Evolutionary conservation across 129 eudicot genomes (phyloP), one percentile per base, ranked within the genome.

Genomic region (Pseudognaphalium luteoalbum): DNA sequence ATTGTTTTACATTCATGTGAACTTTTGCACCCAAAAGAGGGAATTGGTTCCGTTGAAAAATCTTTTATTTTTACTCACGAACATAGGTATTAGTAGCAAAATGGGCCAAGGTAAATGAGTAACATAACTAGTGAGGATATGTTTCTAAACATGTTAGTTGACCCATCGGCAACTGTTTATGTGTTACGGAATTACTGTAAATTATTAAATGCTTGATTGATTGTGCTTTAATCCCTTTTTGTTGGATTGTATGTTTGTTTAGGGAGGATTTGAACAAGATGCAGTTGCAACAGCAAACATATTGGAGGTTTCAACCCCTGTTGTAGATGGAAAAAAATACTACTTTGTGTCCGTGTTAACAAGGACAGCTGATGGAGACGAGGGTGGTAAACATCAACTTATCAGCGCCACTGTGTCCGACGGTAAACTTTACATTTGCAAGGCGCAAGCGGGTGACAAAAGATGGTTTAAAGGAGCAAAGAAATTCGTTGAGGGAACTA

Each of bases 331-430:
- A 29, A 87, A 84, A 39, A 82, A 74, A 65, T 94, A 94, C 85
- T 94, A 91, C 88, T 81, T 19, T 68, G 37, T 91, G 80, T 81
- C 97, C 0, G 96, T 94, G 66, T 69, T 94, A 81, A 94, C 97
- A 59, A 87, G 97, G 77, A 94, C 99, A 2, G 99, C 99, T 3
- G 99, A 94, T 12, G 99, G 99, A 77, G 94, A 89, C 28, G 99
- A 94, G 72, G 99, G 99, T 6, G 99, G 99, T 57, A 94, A 91
- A 71, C 99, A 94, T 83, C 99, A 94, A 60, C 57, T 94, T 78
- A 87, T 87, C 28, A 80, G 76, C 12, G 92, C 96, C 73, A 87
- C 90, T 0, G 92, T 87, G 28, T 44, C 77, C 4, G 90, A 77
- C 22, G 96, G 97, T 11, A 92, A 93, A 82, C 96, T 92, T 16